Percentiles rank a stretch among this genome's conserved stretches.
Conservation (phyloP, 192 early-diverging fungal species). For the Coemansia sp. region DNA sequence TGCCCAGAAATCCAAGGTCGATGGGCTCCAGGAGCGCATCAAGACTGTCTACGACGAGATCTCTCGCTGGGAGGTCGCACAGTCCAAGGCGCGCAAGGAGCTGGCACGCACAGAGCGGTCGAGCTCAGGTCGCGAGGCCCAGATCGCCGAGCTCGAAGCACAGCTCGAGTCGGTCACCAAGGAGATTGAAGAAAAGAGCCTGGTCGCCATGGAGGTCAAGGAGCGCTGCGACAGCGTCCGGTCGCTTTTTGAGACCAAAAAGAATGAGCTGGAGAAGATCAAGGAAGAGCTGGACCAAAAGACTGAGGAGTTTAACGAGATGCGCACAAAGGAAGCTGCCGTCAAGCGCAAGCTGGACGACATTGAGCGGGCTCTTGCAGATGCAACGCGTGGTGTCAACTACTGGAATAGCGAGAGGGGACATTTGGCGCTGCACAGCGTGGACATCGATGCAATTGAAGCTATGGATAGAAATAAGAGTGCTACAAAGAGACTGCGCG, state of each 20-base stretch:
- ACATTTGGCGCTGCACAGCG: slow-evolving; percentile 55
- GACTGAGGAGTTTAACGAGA: slow-evolving; percentile 58
- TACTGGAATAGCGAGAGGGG: slow-evolving; percentile 58
- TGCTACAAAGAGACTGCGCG: background rate
- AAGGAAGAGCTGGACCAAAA: slow-evolving; percentile 68
- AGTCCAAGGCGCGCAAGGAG: slow-evolving; percentile 73
- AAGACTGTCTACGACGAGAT: slow-evolving; percentile 61
- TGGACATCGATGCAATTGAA: slow-evolving; percentile 11
- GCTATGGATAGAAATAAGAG: slow-evolving; percentile 1
- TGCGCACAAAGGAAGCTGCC: slow-evolving; percentile 65
- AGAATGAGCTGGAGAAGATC: slow-evolving; percentile 60
- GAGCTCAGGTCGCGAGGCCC: slow-evolving; percentile 60
- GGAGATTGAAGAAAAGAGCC: slow-evolving; percentile 56
- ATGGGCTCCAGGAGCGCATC: slow-evolving; percentile 76
- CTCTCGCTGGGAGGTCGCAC: slow-evolving; percentile 69
- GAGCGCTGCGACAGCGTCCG: slow-evolving; percentile 41
- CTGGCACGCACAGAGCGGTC: slow-evolving; percentile 63
- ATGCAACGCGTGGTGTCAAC: slow-evolving; percentile 46
- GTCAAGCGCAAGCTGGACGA: slow-evolving; percentile 68
- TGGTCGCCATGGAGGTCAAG: slow-evolving; percentile 49
- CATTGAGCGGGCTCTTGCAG: slow-evolving; percentile 54
- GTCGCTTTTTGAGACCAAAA: slow-evolving; percentile 59
- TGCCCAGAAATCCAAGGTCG: slow-evolving; percentile 79
- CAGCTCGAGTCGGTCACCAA: slow-evolving; percentile 62
- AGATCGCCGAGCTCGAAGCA: slow-evolving; percentile 60